Base-by-base conservation (phyloP, 2,329 filamentous ascomycete species). In the Trichoderma citrinoviride region DNA sequence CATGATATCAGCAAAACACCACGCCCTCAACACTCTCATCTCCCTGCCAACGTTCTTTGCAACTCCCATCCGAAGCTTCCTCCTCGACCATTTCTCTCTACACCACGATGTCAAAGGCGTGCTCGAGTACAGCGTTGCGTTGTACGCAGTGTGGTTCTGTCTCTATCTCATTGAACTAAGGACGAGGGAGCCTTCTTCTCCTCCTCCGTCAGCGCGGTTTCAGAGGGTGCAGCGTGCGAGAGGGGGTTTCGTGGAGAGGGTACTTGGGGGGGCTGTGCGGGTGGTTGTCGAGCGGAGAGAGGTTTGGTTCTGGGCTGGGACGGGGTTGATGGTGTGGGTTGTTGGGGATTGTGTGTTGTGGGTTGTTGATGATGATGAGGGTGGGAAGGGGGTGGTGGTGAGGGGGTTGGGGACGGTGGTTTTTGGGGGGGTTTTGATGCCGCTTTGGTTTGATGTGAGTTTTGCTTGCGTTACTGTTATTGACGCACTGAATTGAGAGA, bases 371-470 rank as follows among this genome's bases (percentile, higher is more conserved):
- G 17, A 33, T 1, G 47, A 46, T 19, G 43, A 19, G 21, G 14
- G 53, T 7, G 56, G 29, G 29, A 57, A 12, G 21, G 29, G 14
- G 29, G 46, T 21, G 25, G 8, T 50, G 21, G 66, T 66, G 41
- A 70, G 68, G 23, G 53, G 68, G 29, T 23, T 72, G n/a, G 50
- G 64, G 10, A 66, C 63, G 50, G 57, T 67, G 17, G 40, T 68
- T 4, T 53, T 73, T 15, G 71, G 71, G 21, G 70, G 66, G 8
- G 10, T 71, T 12, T 2, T 27, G 71, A 73, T 57, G 33, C 68
- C 71, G 5, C 21, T 72, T 1, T 68, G 70, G 33, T 61, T 37
- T 19, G 29, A 67, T 57, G 71, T 73, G 50, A 64, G 71, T 57
- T 14, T 47, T 23, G 1, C 7, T 55, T 19, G 2, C 5, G n/a